These are phyloP conservation scores for Hypoxylon sp. DNA, from an alignment of 2,329 filamentous ascomycete species.

Conservation along the genomic window DNA sequence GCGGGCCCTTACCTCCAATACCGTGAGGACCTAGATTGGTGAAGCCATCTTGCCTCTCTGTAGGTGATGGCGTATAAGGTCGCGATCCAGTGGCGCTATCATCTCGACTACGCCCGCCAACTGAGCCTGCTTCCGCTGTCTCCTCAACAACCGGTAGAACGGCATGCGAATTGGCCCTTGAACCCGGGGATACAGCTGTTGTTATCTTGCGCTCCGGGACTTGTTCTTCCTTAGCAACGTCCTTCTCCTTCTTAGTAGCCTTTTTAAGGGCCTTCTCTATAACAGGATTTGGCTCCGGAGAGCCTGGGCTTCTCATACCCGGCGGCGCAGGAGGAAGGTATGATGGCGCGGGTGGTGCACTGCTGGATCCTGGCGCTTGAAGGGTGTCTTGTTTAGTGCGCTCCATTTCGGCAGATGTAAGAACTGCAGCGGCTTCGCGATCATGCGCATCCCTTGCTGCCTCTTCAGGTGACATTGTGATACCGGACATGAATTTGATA, in stretches of 20 bases:
- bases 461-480: conserved; percentile 92
- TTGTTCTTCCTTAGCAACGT: conserved; percentile 52
- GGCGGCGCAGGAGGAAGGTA: conserved; percentile 55
- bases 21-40: conserved; percentile 54
- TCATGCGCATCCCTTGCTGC: conserved; percentile 75
- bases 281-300: conserved; percentile 53
- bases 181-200: conserved; percentile 46
- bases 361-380: conserved; percentile 24
- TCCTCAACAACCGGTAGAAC: conserved; percentile 90
- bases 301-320: conserved; percentile 52
- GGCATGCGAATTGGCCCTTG: conserved; percentile 53
- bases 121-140: conserved; percentile 81
- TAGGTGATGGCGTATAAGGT: conserved; percentile 55
- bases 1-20: conserved; percentile 57
- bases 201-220: conserved; percentile 54
- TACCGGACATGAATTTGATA: conserved; percentile 88
- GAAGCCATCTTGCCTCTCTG: conserved; percentile 55
- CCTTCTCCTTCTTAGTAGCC: conserved; percentile 52
- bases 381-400: conserved; percentile 34
- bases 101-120: conserved; percentile 70
- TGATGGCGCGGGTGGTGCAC: conserved; percentile 48
- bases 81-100: conserved; percentile 57
- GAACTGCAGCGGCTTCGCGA: conserved; percentile 68
- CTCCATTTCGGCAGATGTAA: conserved; percentile 51
- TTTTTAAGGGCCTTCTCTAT: conserved; percentile 52